phyloP scores from a whole-genome alignment of 169 alveolate genomes.

The Plasmodium coatneyi region DNA sequence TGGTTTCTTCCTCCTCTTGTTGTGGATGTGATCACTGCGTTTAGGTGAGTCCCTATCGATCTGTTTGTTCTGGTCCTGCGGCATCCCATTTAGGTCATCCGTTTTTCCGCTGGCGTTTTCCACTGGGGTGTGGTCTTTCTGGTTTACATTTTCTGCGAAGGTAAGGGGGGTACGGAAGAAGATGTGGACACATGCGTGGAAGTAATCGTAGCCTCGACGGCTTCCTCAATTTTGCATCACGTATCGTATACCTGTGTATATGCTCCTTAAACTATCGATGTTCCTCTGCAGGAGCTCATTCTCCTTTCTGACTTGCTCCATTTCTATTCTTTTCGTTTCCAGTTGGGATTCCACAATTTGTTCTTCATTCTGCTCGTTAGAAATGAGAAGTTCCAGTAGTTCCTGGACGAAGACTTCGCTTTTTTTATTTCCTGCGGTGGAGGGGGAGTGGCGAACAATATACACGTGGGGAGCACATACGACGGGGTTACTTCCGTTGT shows the following conservation, averaged over 20 bases:
- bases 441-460: background rate
- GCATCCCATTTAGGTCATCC: background rate
- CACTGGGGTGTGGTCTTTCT: background rate
- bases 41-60: background rate
- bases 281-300: conserved; percentile 15
- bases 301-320: conserved; percentile 22
- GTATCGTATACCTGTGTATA: conserved; percentile 17
- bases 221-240: background rate
- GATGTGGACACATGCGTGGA: background rate
- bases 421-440: conserved; percentile 26
- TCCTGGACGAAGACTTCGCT: conserved; percentile 44
- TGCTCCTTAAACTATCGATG: conserved; percentile 6
- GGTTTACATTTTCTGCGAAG: background rate
- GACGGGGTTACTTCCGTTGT: background rate
- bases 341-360: background rate
- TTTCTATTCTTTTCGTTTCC: conserved; percentile 44
- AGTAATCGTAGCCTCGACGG: background rate
- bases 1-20: background rate
- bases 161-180: background rate
- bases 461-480: background rate
- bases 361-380: conserved; percentile 24
- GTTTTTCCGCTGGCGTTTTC: background rate
- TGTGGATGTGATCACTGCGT: background rate
- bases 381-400: conserved; percentile 30
- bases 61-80: background rate